Base-by-base conservation (phyloP, 352 stramenopile species). In the Globisporangium alternatum region DNA sequence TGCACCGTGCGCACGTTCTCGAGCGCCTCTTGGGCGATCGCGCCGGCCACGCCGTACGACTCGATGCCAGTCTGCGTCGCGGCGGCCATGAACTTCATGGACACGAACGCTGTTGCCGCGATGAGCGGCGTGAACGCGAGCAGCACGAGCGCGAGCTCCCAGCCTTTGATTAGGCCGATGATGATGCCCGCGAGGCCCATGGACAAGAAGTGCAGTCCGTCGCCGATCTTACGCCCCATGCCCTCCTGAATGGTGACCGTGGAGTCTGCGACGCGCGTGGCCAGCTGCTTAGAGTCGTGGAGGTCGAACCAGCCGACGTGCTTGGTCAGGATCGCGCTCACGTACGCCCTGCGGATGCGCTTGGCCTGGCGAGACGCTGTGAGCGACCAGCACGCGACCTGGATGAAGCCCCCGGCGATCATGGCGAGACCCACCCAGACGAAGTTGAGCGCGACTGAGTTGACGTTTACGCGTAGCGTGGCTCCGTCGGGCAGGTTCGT, bases 1-100 rank as follows among this genome's bases (percentile, higher is more conserved):
- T 90, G 78, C 49, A 94, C 83, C 5, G 84, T 93, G 19, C 81
- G 80, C 6, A 90, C 71, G 52, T 91, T 93, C 44, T 75, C 75
- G 35, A 92, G 67, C 13, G 78, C 68, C 44, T 93, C 86, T 52
- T 95, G 83, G 0, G 81, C 81, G 21, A 93, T 65, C 0, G 81
- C 77, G 37, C 86, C 85, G 39, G 82, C 84, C 55, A 89, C 69
- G 19, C 67, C 80, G 52, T 90, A 90, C 52, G 80, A 83, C 39
- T 89, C 70, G 19, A 88, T 75, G 31, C 71, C 74, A 21, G 57
- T 65, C 31, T 90, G 76, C 5, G 76, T 85, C 13, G 83, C 75
- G 0, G 66, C 69, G 0, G 78, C 69, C 53, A 92, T 47, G 45
- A 81, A 70, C 37, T 77, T 79, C 74, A 90, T 89, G 2, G 74